These are phyloP conservation scores for Mucor lusitanicus DNA, from an alignment of 371 early-diverging fungal species.

Conservation along the genomic window DNA sequence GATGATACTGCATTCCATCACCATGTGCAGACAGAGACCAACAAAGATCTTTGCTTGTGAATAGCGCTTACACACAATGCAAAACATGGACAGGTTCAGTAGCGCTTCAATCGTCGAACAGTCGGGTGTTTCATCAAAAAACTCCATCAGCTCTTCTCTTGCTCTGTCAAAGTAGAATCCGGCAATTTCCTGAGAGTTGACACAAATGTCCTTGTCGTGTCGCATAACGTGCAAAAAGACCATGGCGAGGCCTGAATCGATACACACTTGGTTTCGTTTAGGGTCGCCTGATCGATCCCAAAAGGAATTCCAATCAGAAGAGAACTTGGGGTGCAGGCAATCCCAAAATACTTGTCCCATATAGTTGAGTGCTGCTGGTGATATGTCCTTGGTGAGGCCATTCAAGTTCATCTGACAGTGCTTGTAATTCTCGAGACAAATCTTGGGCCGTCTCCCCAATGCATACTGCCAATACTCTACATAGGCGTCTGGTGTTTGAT, in stretches of 20 bases:
- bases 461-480: slow-evolving; percentile 29
- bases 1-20: slow-evolving; percentile 23
- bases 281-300: slow-evolving; percentile 35
- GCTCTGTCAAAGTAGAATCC: slow-evolving; percentile 38
- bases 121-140: slow-evolving; percentile 36
- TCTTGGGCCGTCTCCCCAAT: slow-evolving; percentile 15
- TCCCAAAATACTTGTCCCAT: slow-evolving; percentile 39
- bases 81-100: slow-evolving; percentile 33
- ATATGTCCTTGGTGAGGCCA: slow-evolving; percentile 25
- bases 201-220: slow-evolving; percentile 32
- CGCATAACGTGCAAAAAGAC: slow-evolving; percentile 38
- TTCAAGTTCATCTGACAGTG: slow-evolving; percentile 26
- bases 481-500: slow-evolving; percentile 13
- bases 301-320: slow-evolving; percentile 32
- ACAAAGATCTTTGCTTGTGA: slow-evolving; percentile 37
- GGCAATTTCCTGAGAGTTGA: slow-evolving; percentile 30
- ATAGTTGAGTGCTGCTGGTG: slow-evolving; percentile 26
- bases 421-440: slow-evolving; percentile 24
- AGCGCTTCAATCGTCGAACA: slow-evolving; percentile 31
- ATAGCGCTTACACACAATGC: slow-evolving; percentile 28
- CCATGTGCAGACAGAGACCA: slow-evolving; percentile 30
- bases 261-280: slow-evolving; percentile 31
- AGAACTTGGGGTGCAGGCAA: slow-evolving; percentile 39
- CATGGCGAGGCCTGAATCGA: slow-evolving; percentile 35
- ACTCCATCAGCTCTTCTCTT: slow-evolving; percentile 31